Conservation (phyloP, 2,329 filamentous ascomycete genomes). For the Penicillium sp. region DNA sequence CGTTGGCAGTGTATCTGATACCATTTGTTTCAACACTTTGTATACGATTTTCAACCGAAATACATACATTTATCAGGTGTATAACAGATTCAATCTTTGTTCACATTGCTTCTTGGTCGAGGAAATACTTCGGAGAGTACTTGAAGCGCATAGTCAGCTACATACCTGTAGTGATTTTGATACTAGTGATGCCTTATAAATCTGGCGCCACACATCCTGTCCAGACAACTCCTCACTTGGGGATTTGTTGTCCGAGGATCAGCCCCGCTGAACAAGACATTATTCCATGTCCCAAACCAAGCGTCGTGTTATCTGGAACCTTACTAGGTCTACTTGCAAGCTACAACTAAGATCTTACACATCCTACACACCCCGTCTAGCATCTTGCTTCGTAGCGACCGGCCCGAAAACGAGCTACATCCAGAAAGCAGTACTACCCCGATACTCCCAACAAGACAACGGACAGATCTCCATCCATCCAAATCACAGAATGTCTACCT, state of each 20-base stretch:
- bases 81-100: background rate
- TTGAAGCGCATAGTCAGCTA: background rate
- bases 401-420: background rate
- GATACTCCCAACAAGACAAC: background rate
- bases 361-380: background rate
- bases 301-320: background rate
- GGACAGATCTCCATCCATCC: background rate
- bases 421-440: background rate
- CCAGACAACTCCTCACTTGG: background rate
- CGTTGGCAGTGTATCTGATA: slow-evolving; percentile 15
- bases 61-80: slow-evolving; percentile 37
- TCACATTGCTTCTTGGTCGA: background rate
- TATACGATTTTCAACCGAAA: slow-evolving; percentile 23
- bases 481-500: slow-evolving; percentile 26
- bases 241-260: slow-evolving; percentile 1
- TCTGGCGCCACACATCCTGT: background rate
- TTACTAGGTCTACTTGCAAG: slow-evolving; percentile 2
- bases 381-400: background rate
- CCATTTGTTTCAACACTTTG: slow-evolving; percentile 24
- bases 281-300: background rate
- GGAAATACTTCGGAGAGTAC: background rate
- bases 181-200: slow-evolving; percentile 5
- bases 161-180: background rate
- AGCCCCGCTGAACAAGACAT: background rate
- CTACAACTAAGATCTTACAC: background rate